A percentile compares a stretch with the other conserved stretches of the same genome.
These are phyloP conservation scores for Heliamphora exappendiculata DNA, from an alignment of 148 eudicot species.

Conservation along the genomic window DNA sequence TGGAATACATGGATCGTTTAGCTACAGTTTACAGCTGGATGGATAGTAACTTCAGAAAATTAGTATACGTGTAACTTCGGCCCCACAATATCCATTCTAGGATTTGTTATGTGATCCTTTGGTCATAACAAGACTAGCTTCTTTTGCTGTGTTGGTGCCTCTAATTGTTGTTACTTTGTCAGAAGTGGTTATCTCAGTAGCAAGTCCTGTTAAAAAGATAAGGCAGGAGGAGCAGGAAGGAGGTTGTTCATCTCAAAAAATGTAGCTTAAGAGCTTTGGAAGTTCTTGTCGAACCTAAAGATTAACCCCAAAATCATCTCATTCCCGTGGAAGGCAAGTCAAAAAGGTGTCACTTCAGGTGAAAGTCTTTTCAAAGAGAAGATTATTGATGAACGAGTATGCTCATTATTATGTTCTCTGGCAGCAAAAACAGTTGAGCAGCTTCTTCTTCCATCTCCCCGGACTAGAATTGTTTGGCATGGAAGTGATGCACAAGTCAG, in stretches of 20 bases:
- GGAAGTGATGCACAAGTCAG: background rate
- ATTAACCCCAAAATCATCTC: background rate
- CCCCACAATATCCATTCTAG: background rate
- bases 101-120: background rate
- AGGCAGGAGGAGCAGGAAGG: slow-evolving; percentile 23
- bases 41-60: background rate
- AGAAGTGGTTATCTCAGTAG: background rate
- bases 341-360: background rate
- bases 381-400: background rate
- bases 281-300: background rate
- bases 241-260: no score
- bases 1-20: background rate
- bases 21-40: background rate
- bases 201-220: no score
- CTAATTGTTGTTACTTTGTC: background rate
- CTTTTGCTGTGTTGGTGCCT: background rate
- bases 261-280: no score
- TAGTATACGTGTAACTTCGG: background rate
- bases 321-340: background rate
- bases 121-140: background rate
- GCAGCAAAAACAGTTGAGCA: background rate
- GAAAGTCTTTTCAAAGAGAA: background rate
- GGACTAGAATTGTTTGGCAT: background rate
- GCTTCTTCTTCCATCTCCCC: background rate
- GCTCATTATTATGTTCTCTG: background rate